phyloP scores from a whole-genome alignment of 331 rosid species.

The Rhamnella rubrinervis region DNA sequence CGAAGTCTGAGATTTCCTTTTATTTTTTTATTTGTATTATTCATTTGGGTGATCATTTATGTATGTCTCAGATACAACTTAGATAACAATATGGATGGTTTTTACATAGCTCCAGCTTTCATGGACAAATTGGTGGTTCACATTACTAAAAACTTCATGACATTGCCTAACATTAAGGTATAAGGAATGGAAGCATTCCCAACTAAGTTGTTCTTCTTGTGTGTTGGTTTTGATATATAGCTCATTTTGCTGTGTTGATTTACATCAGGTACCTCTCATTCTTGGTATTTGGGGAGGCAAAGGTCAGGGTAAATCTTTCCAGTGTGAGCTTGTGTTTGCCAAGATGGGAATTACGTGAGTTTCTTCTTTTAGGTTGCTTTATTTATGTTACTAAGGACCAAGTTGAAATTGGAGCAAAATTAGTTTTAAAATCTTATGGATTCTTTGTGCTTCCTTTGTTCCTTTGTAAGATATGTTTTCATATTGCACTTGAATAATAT shows the following conservation, averaged over 20 bases:
- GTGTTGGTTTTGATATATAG: constrained; percentile 10
- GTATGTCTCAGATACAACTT: constrained; percentile 39
- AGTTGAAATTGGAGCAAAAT: background rate
- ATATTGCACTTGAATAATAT: background rate
- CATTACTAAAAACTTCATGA: constrained; percentile 49
- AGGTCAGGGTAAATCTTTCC: constrained; percentile 61
- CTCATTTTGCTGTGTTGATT: constrained; percentile 4
- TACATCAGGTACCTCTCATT: constrained; percentile 45
- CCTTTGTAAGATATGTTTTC: background rate
- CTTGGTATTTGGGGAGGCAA: constrained; percentile 60
- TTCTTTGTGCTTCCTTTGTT: background rate
- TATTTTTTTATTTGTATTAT: background rate
- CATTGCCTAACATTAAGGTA: constrained; percentile 53
- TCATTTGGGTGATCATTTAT: background rate
- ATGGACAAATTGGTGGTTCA: constrained; percentile 66
- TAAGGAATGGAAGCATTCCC: background rate
- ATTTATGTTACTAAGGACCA: background rate
- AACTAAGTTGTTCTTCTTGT: background rate
- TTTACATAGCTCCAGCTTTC: constrained; percentile 60
- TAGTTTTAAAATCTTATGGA: background rate
- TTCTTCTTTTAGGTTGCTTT: background rate
- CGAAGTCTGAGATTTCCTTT: background rate
- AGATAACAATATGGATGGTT: constrained; percentile 51
- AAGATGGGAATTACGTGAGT: constrained; percentile 67
- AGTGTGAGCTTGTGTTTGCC: constrained; percentile 62